Evolutionary conservation across 140 eudicot genomes (phyloP).

Genomic region (Flaveria floridana): DNA sequence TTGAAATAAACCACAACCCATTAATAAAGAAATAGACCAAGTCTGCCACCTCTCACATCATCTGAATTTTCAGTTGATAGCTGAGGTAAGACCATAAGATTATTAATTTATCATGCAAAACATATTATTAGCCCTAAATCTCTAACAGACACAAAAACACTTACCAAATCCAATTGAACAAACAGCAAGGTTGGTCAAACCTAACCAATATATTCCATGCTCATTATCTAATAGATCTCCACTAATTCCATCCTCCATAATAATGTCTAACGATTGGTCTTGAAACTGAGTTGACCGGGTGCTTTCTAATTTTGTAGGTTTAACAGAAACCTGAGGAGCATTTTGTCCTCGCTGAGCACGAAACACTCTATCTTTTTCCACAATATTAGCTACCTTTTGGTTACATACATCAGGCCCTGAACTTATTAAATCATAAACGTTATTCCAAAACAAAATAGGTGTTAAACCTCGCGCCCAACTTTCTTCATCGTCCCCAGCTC

Average conservation of each 20-base stretch:
- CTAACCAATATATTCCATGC: constrained; percentile 57
- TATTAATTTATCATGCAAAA: constrained; percentile 12
- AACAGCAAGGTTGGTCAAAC: constrained; percentile 68
- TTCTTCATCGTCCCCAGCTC: constrained; percentile 99
- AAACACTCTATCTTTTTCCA: constrained; percentile 82
- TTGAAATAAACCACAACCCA: neutral
- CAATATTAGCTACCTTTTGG: constrained; percentile 79
- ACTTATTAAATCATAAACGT: constrained; percentile 64
- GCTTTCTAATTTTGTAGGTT: constrained; percentile 35
- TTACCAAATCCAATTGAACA: constrained; percentile 64
- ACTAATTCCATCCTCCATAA: constrained; percentile 16
- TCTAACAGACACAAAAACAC: constrained; percentile 8
- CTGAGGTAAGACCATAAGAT: neutral
- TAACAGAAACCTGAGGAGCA: constrained; percentile 74
- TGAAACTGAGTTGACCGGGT: constrained; percentile 19
- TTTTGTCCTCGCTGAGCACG: constrained; percentile 69
- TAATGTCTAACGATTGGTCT: constrained; percentile 31
- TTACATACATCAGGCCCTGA: constrained; percentile 82
- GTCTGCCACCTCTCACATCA: neutral
- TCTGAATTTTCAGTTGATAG: constrained; percentile 1
- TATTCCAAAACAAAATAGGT: constrained; percentile 77
- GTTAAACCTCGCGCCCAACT: constrained; percentile 95
- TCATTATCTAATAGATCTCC: constrained; percentile 32
- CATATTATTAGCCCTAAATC: neutral
- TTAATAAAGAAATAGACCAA: neutral